Evolutionary conservation across 2,329 filamentous ascomycete species (phyloP), one percentile per base, ranked within the genome.

Genomic region (Stagonosporopsis cucurbitacearum): DNA sequence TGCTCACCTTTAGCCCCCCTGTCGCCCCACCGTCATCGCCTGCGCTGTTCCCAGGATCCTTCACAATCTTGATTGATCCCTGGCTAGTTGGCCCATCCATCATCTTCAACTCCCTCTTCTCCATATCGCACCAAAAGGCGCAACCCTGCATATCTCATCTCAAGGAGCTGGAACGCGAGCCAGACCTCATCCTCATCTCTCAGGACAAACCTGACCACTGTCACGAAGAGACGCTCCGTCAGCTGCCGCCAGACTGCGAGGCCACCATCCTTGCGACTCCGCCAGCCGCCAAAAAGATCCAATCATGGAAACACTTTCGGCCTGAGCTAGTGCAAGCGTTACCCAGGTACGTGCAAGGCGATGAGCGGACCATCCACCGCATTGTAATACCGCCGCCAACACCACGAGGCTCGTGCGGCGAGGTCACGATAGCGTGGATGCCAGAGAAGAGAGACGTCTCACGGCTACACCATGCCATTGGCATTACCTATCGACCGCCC

Each of bases 391-490:
- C 84, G 2, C 73, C 86, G 0, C 71, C 82, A 22, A 76, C 80
- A 2, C 73, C 80, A 0, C 79, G 80, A 22, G 86, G 84, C 5
- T 75, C 79, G 13, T 77, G 81, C 8, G 89, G 89, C 17, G 87
- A 91, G 75, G 81, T 91, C n/a, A 90, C 88, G 0, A 79, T 92
- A n/a, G 80, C 87, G 1, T 86, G 86, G 70, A 82, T 91, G 26
- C 78, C 83, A 0, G 84, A 87, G 49, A 86, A 83, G 66, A 74
- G 79, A 43, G 86, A 90, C 64, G 65, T 87, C 4, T 84, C 83
- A 7, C 82, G 84, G 3, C 67, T 89, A 0, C 87, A 90, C 67
- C 84, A 85, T 54, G 88, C 87, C 11, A 82, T 91, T 60, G 88
- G 86, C 13, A 88, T 92, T 63, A 92, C 88, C 1, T 92, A 91